Evolutionary conservation across 2,329 filamentous ascomycete genomes (phyloP).

Genomic region (Ascochyta clinopodiicola): DNA sequence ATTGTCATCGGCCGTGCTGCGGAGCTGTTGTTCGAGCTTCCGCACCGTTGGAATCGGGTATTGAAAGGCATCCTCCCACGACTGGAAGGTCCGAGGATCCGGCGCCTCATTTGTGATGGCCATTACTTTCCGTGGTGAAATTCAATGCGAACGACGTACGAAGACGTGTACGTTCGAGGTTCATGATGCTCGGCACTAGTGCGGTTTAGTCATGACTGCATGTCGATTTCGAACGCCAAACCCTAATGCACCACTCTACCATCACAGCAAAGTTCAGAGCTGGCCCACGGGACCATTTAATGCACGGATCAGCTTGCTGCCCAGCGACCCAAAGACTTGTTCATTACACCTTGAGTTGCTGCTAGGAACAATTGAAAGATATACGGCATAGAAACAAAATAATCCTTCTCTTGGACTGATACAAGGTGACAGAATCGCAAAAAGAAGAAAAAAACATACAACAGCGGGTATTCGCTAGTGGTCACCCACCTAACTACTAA

Average conservation of each 20-base stretch:
- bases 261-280: not conserved
- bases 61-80: conserved; percentile 73
- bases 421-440: not conserved
- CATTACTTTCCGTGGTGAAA: not conserved
- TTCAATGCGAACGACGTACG: not conserved
- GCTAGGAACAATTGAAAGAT: too few relatives aligned
- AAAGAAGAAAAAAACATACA: not conserved
- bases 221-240: not conserved
- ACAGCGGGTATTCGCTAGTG: too few relatives aligned
- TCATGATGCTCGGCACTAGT: conserved; percentile 10
- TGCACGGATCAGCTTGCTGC: too few relatives aligned
- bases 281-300: too few relatives aligned
- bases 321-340: too few relatives aligned
- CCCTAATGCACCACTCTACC: not conserved
- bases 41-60: conserved; percentile 68
- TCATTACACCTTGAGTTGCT: too few relatives aligned
- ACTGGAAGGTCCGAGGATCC: conserved; percentile 62
- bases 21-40: conserved; percentile 69
- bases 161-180: conserved; percentile 16
- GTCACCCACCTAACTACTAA: too few relatives aligned
- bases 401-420: too few relatives aligned
- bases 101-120: conserved; percentile 62
- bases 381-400: too few relatives aligned
- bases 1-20: conserved; percentile 67
- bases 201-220: conserved; percentile 12